Conservation (phyloP, 805 yeast species). For the Candida schatavii region DNA sequence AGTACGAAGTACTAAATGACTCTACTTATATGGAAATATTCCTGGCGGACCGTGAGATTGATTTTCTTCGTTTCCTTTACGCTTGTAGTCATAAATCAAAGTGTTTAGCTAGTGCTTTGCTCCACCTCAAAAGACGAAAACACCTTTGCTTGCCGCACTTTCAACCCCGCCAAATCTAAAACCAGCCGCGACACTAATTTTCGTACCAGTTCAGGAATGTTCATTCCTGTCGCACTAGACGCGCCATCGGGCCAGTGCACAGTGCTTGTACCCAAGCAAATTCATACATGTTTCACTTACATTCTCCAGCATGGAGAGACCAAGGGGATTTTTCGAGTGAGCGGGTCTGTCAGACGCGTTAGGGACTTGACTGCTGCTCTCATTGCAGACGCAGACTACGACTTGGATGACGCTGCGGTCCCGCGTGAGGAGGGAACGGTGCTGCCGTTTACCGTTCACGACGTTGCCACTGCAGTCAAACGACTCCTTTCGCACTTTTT, state of each 20-base stretch:
- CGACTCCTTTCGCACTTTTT: background rate
- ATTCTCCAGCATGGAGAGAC: slow-evolving; percentile 16
- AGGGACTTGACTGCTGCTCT: slow-evolving; percentile 8
- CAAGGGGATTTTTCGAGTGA: slow-evolving; percentile 31
- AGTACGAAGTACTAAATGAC: too few relatives aligned
- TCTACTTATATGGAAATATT: too few relatives aligned
- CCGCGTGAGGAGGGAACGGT: background rate
- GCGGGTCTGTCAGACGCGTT: slow-evolving; percentile 28
- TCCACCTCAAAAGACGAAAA: too few relatives aligned
- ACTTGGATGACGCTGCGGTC: background rate
- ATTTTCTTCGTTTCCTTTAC: too few relatives aligned
- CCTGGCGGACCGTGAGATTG: too few relatives aligned
- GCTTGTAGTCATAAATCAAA: too few relatives aligned
- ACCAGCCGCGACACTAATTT: background rate
- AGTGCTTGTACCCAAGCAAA: background rate
- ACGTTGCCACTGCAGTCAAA: background rate
- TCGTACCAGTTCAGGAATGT: background rate
- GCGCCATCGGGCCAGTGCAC: background rate
- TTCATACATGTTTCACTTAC: slow-evolving; percentile 11
- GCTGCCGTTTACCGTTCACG: slow-evolving; percentile 1
- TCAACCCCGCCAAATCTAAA: background rate
- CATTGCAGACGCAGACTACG: background rate
- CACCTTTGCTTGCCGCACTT: background rate
- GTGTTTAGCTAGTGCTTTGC: too few relatives aligned
- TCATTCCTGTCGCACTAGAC: background rate